Percentiles rank a stretch among this genome's conserved stretches.
Evolutionary conservation across 768 basidiomycete genomes (phyloP).

Genomic region (Mycena epipterygia): DNA sequence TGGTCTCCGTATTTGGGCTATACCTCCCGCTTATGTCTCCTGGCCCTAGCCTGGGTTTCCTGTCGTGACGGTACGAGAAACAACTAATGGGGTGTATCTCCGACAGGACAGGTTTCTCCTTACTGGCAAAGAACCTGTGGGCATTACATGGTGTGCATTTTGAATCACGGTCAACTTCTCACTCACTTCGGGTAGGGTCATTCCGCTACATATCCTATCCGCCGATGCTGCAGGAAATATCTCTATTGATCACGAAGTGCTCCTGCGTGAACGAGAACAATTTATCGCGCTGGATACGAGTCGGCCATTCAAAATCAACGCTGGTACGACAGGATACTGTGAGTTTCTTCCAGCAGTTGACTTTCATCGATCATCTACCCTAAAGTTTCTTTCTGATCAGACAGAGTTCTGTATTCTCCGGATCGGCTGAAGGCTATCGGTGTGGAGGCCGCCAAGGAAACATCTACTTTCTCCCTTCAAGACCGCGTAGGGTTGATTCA

Average conservation of each 20-base stretch:
- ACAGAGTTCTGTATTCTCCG: slow-evolving; percentile 75
- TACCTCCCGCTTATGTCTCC: neutral
- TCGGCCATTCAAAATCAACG: slow-evolving; percentile 80
- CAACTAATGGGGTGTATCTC: slow-evolving; percentile 65
- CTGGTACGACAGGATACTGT: slow-evolving; percentile 70
- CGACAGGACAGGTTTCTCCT: slow-evolving; percentile 82
- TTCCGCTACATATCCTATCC: slow-evolving; percentile 74
- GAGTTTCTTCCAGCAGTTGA: slow-evolving; percentile 9
- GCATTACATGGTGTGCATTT: slow-evolving; percentile 70
- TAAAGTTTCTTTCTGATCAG: slow-evolving; percentile 46
- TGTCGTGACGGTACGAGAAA: slow-evolving; percentile 76
- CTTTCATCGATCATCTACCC: neutral
- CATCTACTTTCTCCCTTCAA: slow-evolving; percentile 67
- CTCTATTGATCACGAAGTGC: slow-evolving; percentile 61
- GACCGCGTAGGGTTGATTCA: slow-evolving; percentile 81
- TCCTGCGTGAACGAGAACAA: slow-evolving; percentile 68
- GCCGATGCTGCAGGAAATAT: slow-evolving; percentile 59
- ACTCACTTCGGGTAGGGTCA: slow-evolving; percentile 52
- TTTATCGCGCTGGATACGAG: slow-evolving; percentile 67
- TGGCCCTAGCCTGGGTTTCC: slow-evolving; percentile 74
- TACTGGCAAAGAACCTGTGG: slow-evolving; percentile 72
- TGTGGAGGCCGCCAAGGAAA: slow-evolving; percentile 64
- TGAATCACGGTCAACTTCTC: neutral
- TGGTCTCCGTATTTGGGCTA: neutral
- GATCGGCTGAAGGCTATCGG: slow-evolving; percentile 73